Evolutionary conservation across 106 monocot genomes (phyloP).

Genomic region (Allium sativum): DNA sequence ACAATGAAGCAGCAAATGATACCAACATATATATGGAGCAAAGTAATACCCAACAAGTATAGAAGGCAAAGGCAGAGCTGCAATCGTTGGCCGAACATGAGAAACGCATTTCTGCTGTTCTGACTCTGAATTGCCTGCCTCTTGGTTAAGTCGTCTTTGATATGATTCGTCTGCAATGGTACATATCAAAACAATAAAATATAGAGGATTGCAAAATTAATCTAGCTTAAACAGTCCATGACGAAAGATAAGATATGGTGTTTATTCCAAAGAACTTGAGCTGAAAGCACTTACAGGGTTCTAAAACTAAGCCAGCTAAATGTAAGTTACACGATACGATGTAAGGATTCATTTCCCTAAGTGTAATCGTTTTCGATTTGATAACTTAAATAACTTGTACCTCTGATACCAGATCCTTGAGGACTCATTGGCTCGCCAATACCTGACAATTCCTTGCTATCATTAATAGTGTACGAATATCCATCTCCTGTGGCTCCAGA

Average conservation of each 20-base stretch:
- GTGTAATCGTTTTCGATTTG: background rate
- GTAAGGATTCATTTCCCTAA: too few relatives aligned
- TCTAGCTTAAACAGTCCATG: too few relatives aligned
- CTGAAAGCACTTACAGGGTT: too few relatives aligned
- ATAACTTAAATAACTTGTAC: conserved; percentile 18
- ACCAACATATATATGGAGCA: background rate
- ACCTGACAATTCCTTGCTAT: conserved; percentile 61
- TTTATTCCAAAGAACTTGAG: too few relatives aligned
- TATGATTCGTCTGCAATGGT: conserved; percentile 61
- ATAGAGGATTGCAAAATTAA: too few relatives aligned
- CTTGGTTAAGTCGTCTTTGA: conserved; percentile 52
- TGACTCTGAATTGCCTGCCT: conserved; percentile 34
- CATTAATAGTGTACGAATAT: conserved; percentile 33
- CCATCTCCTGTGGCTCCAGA: conserved; percentile 35
- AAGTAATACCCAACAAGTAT: conserved; percentile 82
- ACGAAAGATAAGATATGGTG: too few relatives aligned
- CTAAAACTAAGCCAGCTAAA: too few relatives aligned
- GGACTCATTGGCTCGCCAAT: conserved; percentile 67
- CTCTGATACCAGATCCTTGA: conserved; percentile 48
- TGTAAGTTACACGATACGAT: too few relatives aligned
- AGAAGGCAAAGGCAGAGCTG: conserved; percentile 62
- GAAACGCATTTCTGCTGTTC: conserved; percentile 37
- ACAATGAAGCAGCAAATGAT: too few relatives aligned
- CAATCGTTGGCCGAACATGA: conserved; percentile 40
- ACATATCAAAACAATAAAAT: too few relatives aligned